Evolutionary conservation across 1,284 basidiomycete genomes (phyloP), one percentile per base, ranked within the genome.

Genomic region (Termitomyces sp.): DNA sequence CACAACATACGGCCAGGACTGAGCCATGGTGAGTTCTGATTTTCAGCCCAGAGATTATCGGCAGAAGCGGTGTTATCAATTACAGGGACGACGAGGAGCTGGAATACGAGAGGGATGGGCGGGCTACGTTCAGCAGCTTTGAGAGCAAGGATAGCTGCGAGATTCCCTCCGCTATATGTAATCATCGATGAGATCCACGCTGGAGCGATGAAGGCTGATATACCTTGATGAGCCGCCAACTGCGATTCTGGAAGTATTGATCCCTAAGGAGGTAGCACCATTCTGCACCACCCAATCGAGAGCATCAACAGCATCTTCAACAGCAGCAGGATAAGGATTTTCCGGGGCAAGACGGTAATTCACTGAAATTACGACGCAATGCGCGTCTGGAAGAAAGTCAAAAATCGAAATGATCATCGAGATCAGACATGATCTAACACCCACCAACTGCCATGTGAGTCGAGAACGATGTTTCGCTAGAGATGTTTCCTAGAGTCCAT

Each of bases 291-390:
- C 77, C 81, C 86, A 91, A 46, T 78, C 66, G 4, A 91, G 70
- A 1, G 84, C 72, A 39, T 86, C 83, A 35, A 86, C 69, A 0
- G 85, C 80, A 61, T 92, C 89, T 39, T 88, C 80, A 0, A 88
- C 80, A 0, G 87, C 87, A 1, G 83, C 80, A 1, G 89, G 90
- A 60, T 87, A 91, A 4, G 78, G 78, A 49, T 85, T 58, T 61
- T 92, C 88, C 0, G 89, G 89, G 0, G 83, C 86, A 7, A 91
- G 76, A 4, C 87, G 80, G 64, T 91, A 90, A 59, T 85, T 82
- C 18, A 90, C 83, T 4, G 82, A 81, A 7, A 87, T 69, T 1
- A 85, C 81, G 2, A 76, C 70, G 52, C 75, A 79, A 51, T 73
- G 72, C 1, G 79, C 79, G 52, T 68, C 81, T 83, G 51, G 41